Evolutionary conservation across 169 alveolate species (phyloP).

Genomic region (Plasmodium coatneyi): DNA sequence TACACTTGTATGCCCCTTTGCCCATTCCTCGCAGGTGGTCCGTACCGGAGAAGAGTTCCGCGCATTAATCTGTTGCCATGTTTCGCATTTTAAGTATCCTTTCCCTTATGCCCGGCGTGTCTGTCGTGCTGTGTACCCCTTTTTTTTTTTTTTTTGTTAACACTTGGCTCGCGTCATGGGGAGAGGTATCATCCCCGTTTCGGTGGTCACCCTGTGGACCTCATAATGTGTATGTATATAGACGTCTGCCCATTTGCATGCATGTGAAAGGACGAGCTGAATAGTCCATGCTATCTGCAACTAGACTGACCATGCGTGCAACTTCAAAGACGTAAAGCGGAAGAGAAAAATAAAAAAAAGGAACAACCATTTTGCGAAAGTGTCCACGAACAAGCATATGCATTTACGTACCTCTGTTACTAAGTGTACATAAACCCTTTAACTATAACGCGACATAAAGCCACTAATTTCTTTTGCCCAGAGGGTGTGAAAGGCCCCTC

Average conservation of each 20-base stretch:
- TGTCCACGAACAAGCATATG: background rate
- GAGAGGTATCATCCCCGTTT: background rate
- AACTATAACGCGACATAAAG: background rate
- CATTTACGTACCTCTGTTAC: background rate
- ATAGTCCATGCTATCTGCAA: background rate
- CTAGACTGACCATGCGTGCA: background rate
- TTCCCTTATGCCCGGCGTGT: background rate
- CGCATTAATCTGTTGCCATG: background rate
- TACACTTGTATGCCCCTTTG: background rate
- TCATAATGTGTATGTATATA: background rate
- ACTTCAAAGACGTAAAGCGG: background rate
- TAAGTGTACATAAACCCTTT: background rate
- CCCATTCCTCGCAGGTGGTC: constrained; percentile 39
- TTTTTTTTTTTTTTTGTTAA: background rate
- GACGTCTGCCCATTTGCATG: background rate
- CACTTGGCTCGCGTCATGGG: background rate
- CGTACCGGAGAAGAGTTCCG: constrained; percentile 15
- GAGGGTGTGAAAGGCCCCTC: background rate
- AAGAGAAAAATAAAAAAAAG: background rate
- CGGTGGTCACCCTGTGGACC: background rate
- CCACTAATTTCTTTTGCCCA: background rate
- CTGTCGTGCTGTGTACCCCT: background rate
- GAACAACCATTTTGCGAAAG: background rate
- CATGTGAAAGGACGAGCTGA: background rate
- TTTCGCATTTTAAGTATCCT: background rate